These are phyloP conservation scores for Alternaria triticimaculans DNA, from an alignment of 2,329 filamentous ascomycete species.

Conservation along the genomic window DNA sequence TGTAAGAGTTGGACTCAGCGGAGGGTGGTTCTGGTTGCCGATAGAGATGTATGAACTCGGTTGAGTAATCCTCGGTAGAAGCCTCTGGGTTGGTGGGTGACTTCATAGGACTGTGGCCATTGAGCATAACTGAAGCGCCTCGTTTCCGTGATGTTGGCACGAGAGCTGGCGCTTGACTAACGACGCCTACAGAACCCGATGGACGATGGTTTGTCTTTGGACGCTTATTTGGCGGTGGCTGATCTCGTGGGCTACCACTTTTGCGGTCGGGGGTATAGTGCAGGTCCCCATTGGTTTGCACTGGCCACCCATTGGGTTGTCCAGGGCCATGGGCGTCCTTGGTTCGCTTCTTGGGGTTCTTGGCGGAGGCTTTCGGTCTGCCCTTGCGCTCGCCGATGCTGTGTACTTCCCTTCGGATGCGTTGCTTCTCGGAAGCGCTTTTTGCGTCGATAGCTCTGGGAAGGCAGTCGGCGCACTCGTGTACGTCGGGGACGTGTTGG, in stretches of 20 bases:
- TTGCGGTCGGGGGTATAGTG: conserved; percentile 55
- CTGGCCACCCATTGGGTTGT: conserved; percentile 69
- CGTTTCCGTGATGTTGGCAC: conserved; percentile 68
- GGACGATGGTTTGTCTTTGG: conserved; percentile 81
- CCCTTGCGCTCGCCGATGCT: conserved; percentile 66
- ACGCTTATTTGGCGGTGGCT: conserved; percentile 74
- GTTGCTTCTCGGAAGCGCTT: conserved; percentile 76
- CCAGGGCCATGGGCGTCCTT: conserved; percentile 68
- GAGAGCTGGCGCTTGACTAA: conserved; percentile 69
- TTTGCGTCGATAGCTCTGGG: conserved; percentile 76
- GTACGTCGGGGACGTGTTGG: conserved; percentile 73
- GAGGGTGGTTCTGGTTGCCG: conserved; percentile 63
- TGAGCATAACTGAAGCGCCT: conserved; percentile 64
- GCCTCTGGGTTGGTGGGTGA: conserved; percentile 72
- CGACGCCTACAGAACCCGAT: conserved; percentile 76
- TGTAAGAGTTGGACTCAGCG: conserved; percentile 77
- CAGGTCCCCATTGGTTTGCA: conserved; percentile 65
- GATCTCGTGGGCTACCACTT: conserved; percentile 59
- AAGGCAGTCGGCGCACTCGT: conserved; percentile 89
- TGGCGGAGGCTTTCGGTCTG: conserved; percentile 77
- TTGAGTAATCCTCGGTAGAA: conserved; percentile 73
- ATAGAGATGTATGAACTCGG: conserved; percentile 77
- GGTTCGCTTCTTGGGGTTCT: conserved; percentile 86
- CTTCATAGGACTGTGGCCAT: conserved; percentile 76
- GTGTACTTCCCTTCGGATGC: conserved; percentile 64